A percentile compares a stretch with the other conserved stretches of the same genome.
phyloP scores from a whole-genome alignment of 1,284 basidiomycete genomes.

The Boletus mariae region DNA sequence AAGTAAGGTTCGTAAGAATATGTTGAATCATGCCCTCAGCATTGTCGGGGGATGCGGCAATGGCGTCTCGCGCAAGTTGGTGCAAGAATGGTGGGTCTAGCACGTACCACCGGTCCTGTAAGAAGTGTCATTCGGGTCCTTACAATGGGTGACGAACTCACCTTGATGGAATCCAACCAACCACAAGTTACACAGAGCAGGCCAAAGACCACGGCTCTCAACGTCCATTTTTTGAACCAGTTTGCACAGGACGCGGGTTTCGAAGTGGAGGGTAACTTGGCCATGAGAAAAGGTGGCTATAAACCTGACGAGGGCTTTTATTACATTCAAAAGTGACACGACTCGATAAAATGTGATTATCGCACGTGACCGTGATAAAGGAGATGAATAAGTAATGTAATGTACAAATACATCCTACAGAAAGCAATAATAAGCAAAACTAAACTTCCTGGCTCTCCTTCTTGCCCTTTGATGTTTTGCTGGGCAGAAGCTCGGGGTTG shows the following conservation, averaged over 20 bases:
- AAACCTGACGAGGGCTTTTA: too few species aligned
- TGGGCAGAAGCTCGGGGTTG: slow-evolving; percentile 45
- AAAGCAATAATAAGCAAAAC: slow-evolving; percentile 9
- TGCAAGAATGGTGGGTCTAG: slow-evolving; percentile 67
- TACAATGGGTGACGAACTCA: slow-evolving; percentile 22
- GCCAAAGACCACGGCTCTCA: slow-evolving; percentile 39
- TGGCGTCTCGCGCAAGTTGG: slow-evolving; percentile 65
- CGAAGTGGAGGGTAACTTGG: slow-evolving; percentile 7
- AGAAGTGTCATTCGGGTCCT: neutral
- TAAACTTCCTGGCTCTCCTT: slow-evolving; percentile 34
- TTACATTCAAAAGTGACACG: neutral
- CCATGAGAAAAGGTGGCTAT: slow-evolving; percentile 10
- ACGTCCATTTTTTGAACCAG: slow-evolving; percentile 43
- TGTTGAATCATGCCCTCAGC: slow-evolving; percentile 69
- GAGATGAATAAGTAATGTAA: slow-evolving; percentile 31
- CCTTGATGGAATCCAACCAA: slow-evolving; percentile 59
- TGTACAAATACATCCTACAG: slow-evolving; percentile 33
- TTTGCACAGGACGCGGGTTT: neutral
- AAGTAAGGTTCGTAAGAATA: slow-evolving; percentile 73
- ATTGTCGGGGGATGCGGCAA: slow-evolving; percentile 59
- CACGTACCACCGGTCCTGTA: slow-evolving; percentile 61
- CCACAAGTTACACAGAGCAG: slow-evolving; percentile 42
- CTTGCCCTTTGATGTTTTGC: slow-evolving; percentile 42
- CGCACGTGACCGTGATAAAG: neutral
- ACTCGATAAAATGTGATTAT: neutral